Evolutionary conservation across 2,329 filamentous ascomycete genomes (phyloP).

Genomic region (Clonostachys solani): DNA sequence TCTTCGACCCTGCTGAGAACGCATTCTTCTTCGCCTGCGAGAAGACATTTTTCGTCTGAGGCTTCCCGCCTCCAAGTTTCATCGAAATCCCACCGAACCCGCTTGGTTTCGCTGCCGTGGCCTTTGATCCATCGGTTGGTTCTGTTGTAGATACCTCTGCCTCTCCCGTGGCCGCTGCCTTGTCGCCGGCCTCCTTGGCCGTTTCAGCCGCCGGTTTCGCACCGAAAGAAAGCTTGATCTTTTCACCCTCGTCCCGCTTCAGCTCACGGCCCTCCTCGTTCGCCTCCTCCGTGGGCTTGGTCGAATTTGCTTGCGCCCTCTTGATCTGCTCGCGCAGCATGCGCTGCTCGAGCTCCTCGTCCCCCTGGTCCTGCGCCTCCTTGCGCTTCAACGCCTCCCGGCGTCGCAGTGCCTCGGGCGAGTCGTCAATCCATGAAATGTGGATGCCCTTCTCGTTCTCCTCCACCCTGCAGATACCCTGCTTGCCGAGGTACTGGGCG

Average conservation of each 20-base stretch:
- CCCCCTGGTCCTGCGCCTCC: constrained; percentile 83
- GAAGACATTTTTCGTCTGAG: constrained; percentile 76
- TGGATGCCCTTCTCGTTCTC: constrained; percentile 83
- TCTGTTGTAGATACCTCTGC: constrained; percentile 3
- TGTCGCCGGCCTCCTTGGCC: background rate
- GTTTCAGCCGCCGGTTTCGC: constrained; percentile 20
- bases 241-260: constrained; percentile 67
- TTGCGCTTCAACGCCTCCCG: constrained; percentile 79
- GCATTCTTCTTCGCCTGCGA: constrained; percentile 64
- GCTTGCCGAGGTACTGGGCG: constrained; percentile 77
- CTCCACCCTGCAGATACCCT: constrained; percentile 86
- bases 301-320: constrained; percentile 55
- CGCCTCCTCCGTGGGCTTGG: constrained; percentile 29
- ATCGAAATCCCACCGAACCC: constrained; percentile 48
- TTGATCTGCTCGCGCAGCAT: constrained; percentile 81
- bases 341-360: constrained; percentile 83
- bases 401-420: constrained; percentile 75
- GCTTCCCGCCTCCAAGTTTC: constrained; percentile 55
- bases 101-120: constrained; percentile 19
- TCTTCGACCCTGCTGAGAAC: constrained; percentile 56
- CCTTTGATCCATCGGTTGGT: constrained; percentile 5
- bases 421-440: constrained; percentile 88
- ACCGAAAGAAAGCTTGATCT: constrained; percentile 68
- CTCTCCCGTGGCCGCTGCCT: constrained; percentile 2
- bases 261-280: constrained; percentile 39